Percentiles rank a stretch among this genome's conserved stretches.
phyloP scores from a whole-genome alignment of 2,329 filamentous ascomycete species.

The Juglanconis oblonga region DNA sequence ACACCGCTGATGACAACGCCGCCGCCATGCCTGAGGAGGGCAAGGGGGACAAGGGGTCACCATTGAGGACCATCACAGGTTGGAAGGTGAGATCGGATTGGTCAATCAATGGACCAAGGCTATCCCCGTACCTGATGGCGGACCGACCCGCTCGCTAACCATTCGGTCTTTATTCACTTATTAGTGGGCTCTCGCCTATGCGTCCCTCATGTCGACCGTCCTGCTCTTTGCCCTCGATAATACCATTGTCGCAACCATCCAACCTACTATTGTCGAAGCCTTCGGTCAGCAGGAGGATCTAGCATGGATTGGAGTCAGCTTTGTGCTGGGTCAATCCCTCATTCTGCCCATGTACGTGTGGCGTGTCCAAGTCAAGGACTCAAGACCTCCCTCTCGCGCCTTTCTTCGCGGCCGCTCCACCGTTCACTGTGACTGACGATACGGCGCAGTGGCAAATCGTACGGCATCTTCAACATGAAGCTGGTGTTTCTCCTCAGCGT shows the following conservation, averaged over 20 bases:
- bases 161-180: not conserved
- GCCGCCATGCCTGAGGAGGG: too few relatives aligned
- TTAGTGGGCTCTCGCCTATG: slow-evolving; percentile 5
- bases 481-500: not conserved
- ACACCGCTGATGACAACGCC: too few relatives aligned
- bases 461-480: slow-evolving; percentile 5
- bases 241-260: slow-evolving; percentile 9
- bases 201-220: not conserved
- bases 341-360: not conserved
- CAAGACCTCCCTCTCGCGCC: too few relatives aligned
- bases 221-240: slow-evolving; percentile 11
- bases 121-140: too few relatives aligned
- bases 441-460: not conserved
- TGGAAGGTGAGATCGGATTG: too few relatives aligned
- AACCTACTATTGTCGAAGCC: not conserved
- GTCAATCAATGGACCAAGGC: too few relatives aligned
- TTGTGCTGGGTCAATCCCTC: not conserved
- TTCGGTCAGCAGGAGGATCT: not conserved
- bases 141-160: too few relatives aligned
- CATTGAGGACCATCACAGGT: too few relatives aligned
- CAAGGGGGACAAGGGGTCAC: too few relatives aligned
- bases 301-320: slow-evolving; percentile 11
- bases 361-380: not conserved
- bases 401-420: too few relatives aligned
- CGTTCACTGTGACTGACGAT: too few relatives aligned